These are phyloP conservation scores for Tetrapisispora pingtungensis DNA, from an alignment of 805 yeast species.

Conservation along the genomic window DNA sequence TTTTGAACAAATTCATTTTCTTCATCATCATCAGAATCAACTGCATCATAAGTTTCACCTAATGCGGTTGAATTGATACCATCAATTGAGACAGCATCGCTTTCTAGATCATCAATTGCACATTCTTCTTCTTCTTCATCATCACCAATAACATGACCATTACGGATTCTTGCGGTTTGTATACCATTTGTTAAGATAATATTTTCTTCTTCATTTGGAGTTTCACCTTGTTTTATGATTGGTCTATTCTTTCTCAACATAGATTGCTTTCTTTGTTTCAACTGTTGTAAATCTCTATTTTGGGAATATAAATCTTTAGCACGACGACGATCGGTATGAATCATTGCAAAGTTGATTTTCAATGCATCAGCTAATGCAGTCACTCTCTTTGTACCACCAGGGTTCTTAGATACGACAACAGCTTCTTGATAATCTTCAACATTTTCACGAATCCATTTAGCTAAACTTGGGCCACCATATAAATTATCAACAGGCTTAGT, in stretches of 20 bases:
- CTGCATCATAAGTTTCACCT: constrained; percentile 74
- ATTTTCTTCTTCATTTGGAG: constrained; percentile 50
- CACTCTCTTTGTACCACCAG: constrained; percentile 97
- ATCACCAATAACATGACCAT: constrained; percentile 95
- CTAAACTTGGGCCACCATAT: constrained; percentile 93
- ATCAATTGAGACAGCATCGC: constrained; percentile 16
- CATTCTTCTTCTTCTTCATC: constrained; percentile 37
- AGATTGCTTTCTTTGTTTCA: constrained; percentile 38
- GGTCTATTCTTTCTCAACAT: constrained; percentile 38
- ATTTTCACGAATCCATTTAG: constrained; percentile 89
- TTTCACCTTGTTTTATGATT: constrained; percentile 33
- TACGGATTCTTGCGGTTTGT: constrained; percentile 91
- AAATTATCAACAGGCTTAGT: constrained; percentile 94
- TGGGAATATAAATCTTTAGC: constrained; percentile 50
- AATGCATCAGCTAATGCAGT: constrained; percentile 95
- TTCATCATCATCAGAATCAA: constrained; percentile 56
- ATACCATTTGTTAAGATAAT: constrained; percentile 67
- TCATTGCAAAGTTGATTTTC: constrained; percentile 96
- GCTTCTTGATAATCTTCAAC: constrained; percentile 77
- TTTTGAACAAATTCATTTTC: constrained; percentile 31
- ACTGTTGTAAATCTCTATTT: constrained; percentile 29
- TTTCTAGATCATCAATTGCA: constrained; percentile 18
- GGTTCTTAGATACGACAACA: constrained; percentile 96
- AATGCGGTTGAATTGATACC: constrained; percentile 43
- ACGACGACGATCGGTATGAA: constrained; percentile 95